Conservation (phyloP, 2,329 filamentous ascomycete genomes). For the Nemania sp. region DNA sequence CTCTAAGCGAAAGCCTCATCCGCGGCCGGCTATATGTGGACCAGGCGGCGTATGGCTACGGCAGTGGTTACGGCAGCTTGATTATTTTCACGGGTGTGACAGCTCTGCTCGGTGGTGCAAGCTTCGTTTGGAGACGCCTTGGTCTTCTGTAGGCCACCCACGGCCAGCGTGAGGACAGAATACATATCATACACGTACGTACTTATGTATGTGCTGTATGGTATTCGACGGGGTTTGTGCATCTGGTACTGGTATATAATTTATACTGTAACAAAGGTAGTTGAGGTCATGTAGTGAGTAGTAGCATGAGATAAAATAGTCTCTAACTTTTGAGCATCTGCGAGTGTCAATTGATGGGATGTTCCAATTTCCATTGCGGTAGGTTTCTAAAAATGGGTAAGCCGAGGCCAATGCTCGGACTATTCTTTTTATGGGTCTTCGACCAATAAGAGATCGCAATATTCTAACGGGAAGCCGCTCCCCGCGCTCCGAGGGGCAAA, state of each 20-base stretch:
- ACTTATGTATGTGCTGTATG: not conserved
- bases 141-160: slow-evolving; percentile 31
- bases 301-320: too few species aligned
- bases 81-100: slow-evolving; percentile 62
- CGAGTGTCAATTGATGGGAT: too few species aligned
- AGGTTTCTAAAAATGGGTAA: slow-evolving; percentile 1
- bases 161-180: too few species aligned
- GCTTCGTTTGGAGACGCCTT: slow-evolving; percentile 46
- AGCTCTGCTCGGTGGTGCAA: slow-evolving; percentile 51
- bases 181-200: not conserved
- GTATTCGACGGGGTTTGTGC: too few species aligned
- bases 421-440: not conserved
- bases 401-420: not conserved
- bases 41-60: slow-evolving; percentile 47
- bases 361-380: too few species aligned
- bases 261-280: too few species aligned
- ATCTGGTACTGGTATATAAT: too few species aligned
- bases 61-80: slow-evolving; percentile 55
- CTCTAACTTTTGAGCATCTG: too few species aligned
- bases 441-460: slow-evolving; percentile 1
- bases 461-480: slow-evolving; percentile 19
- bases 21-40: slow-evolving; percentile 48
- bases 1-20: slow-evolving; percentile 58
- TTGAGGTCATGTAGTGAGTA: too few species aligned
- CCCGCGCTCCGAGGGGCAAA: slow-evolving; percentile 15